Evolutionary conservation across 2,329 filamentous ascomycete species (phyloP).

Genomic region (Paecilomyces dactylethromorphus): DNA sequence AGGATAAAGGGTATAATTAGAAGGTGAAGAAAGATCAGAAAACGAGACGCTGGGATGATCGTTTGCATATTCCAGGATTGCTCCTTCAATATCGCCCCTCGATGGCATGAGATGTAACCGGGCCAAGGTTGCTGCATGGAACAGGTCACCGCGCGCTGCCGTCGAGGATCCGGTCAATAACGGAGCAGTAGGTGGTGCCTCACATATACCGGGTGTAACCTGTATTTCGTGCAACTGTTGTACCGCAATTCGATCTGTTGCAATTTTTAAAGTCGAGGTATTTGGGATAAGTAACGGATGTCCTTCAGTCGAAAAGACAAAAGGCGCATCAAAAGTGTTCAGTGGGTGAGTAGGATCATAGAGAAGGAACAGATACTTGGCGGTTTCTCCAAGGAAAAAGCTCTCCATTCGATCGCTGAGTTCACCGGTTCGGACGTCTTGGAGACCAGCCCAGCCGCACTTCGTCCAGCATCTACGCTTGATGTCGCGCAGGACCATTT

Average conservation of each 20-base stretch:
- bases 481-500: slow-evolving; percentile 90
- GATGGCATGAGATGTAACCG: slow-evolving; percentile 69
- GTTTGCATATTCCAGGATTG: slow-evolving; percentile 47
- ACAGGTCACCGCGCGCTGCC: slow-evolving; percentile 73
- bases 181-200: slow-evolving; percentile 51
- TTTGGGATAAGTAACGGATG: slow-evolving; percentile 82
- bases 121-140: slow-evolving; percentile 80
- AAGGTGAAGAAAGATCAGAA: slow-evolving; percentile 52
- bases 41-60: slow-evolving; percentile 51
- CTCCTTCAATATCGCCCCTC: slow-evolving; percentile 51
- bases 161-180: slow-evolving; percentile 72
- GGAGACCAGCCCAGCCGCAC: slow-evolving; percentile 89
- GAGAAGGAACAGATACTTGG: slow-evolving; percentile 89
- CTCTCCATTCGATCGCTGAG: slow-evolving; percentile 95
- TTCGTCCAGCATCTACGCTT: slow-evolving; percentile 79
- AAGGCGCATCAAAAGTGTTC: slow-evolving; percentile 78
- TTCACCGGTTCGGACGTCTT: slow-evolving; percentile 75
- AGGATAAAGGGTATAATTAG: slow-evolving; percentile 81
- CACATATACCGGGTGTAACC: slow-evolving; percentile 53
- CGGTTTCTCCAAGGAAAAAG: slow-evolving; percentile 94
- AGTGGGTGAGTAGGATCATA: slow-evolving; percentile 82
- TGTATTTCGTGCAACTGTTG: slow-evolving; percentile 5
- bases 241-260: not conserved
- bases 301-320: slow-evolving; percentile 93
- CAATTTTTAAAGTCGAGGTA: not conserved